Evolutionary conservation across 371 early-diverging fungal species (phyloP).

Genomic region (Mortierella sp.): DNA sequence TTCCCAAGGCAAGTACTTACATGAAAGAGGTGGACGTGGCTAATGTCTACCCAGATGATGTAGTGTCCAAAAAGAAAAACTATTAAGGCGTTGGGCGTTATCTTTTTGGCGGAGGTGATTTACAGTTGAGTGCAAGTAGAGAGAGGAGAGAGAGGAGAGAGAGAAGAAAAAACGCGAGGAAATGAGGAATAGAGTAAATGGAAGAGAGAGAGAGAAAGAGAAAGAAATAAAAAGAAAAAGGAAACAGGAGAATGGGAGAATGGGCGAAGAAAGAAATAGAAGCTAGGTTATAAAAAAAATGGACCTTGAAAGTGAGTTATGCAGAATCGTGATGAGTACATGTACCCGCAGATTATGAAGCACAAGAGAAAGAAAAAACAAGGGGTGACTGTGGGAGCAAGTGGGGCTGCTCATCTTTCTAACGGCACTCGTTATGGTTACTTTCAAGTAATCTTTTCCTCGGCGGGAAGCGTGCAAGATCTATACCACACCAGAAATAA

Average conservation of each 20-base stretch:
- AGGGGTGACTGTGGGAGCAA: constrained; percentile 4
- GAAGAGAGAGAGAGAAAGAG: constrained; percentile 7
- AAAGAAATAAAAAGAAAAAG: constrained; percentile 1
- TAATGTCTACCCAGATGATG: background rate
- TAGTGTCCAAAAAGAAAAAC: background rate
- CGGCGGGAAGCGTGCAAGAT: background rate
- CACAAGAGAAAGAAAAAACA: background rate
- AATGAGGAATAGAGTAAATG: background rate
- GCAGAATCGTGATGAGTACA: background rate
- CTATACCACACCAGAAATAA: background rate
- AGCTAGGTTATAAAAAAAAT: constrained; percentile 4
- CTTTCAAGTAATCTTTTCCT: background rate
- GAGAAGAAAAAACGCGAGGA: background rate
- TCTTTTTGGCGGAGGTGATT: background rate
- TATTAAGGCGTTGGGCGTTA: background rate
- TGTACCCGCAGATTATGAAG: constrained; percentile 8
- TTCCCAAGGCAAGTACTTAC: constrained; percentile 1
- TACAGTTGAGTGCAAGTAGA: background rate
- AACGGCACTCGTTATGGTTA: background rate
- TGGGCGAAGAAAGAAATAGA: background rate
- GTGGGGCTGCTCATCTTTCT: background rate
- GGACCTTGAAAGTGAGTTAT: background rate
- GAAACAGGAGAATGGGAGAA: background rate
- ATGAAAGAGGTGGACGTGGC: background rate
- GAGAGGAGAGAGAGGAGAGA: background rate